Evolutionary conservation across 805 yeast species (phyloP), one percentile per base, ranked within the genome.

Genomic region (Lachancea sp.): DNA sequence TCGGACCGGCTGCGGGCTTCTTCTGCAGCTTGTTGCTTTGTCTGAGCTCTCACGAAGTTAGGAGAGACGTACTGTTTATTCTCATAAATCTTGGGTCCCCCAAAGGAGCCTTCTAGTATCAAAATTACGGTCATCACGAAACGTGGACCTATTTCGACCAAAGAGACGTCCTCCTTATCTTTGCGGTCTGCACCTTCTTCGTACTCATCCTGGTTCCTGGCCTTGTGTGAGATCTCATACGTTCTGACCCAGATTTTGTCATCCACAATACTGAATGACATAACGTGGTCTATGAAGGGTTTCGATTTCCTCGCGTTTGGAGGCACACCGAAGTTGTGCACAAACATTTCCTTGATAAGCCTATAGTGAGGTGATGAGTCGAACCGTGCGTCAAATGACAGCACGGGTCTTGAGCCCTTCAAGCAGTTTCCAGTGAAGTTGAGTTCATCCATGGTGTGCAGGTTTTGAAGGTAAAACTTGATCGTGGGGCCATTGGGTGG

Each of bases 401-500:
- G 71, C 29, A 92, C 65, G 5, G 98, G 98, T 62, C 98, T 78
- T 12, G 97, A 87, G 5, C 98, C 98, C 63, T 83, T 86, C 49
- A 92, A 70, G 59, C 96, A 87, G 68, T 92, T 92, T 38, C 98
- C 98, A 9, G 96, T 88, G 68, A 92, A 92, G 61, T 92, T 89
- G 48, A 92, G 71, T 65, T 92, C 98, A 58, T 89, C 96, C 71
- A 88, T 77, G 24, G 97, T 92, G 64, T 92, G 97, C 67, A 92
- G 72, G 65, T 92, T 92, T 67, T 90, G 96, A 45, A 92, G 75
- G 60, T 83, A 92, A 64, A 92, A 90, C 65, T 92, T 92, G 55
- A 85, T 69, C 18, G 97, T 90, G 45, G 98, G 98, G 1, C 98
- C 98, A 61, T 92, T 90, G 31, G 98, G 98, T 21, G 97, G 92